Percentiles rank a stretch among this genome's conserved stretches.
Evolutionary conservation across 805 yeast species (phyloP).

Genomic region (Sugiyamaella smithiae): DNA sequence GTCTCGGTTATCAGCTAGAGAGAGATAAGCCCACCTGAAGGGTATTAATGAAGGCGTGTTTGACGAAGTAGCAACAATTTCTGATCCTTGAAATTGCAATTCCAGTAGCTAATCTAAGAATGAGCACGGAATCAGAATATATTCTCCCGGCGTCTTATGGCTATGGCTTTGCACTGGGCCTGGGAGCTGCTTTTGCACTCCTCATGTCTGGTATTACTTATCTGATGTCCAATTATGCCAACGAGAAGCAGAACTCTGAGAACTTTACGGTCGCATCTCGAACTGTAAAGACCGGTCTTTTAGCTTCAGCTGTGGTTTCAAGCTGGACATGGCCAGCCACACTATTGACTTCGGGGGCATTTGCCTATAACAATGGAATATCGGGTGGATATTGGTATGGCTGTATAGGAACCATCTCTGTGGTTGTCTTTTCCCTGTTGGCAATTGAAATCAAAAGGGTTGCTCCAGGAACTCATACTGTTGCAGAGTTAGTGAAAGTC

Average conservation of each 20-base stretch:
- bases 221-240: constrained; percentile 69
- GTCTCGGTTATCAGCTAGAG: too few relatives aligned
- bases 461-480: constrained; percentile 91
- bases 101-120: too few relatives aligned
- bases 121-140: too few relatives aligned
- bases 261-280: constrained; percentile 92
- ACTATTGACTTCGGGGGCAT: constrained; percentile 67
- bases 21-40: too few relatives aligned
- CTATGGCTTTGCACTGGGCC: constrained; percentile 83
- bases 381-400: constrained; percentile 81
- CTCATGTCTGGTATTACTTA: constrained; percentile 76
- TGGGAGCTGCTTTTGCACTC: constrained; percentile 58
- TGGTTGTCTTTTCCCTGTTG: constrained; percentile 74
- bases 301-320: constrained; percentile 85
- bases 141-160: constrained; percentile 74
- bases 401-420: constrained; percentile 85
- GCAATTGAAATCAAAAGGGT: constrained; percentile 85
- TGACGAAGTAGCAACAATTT: too few relatives aligned
- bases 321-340: constrained; percentile 93
- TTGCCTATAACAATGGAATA: constrained; percentile 73
- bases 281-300: constrained; percentile 76
- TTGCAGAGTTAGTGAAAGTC: constrained; percentile 74
- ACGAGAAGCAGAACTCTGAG: constrained; percentile 85
- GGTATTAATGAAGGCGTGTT: not conserved
- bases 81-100: too few relatives aligned